Base-by-base conservation (phyloP, 2,329 filamentous ascomycete species). In the Cladosporium sp. region DNA sequence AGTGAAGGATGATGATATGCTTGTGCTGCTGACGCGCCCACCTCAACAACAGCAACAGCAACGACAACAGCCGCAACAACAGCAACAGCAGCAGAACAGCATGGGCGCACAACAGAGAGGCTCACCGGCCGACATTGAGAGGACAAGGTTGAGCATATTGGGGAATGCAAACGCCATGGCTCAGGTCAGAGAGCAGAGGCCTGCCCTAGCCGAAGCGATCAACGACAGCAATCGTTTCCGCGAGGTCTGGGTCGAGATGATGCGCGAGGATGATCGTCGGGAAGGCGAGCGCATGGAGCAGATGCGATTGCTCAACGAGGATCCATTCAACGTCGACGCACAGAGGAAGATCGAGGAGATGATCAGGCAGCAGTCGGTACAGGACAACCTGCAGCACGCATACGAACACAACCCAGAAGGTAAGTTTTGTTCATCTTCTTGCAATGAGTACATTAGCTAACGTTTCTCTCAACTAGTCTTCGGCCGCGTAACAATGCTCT, bases 371-470 rank as follows among this genome's bases (percentile, higher is more conserved):
- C 91, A 98, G 79, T 86, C 90, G 18, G 94, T 99, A 54, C 93
- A 94, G 78, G 93, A 97, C 80, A 99, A 99, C 75, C 79, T 98
- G 67, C 93, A 98, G 75, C 95, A 93, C 79, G 95, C 95, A 49
- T 94, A 97, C 85, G 94, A 98, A 79, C 90, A 98, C 79, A 97
- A 96, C 74, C 95, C 95, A 0, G 95, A 98, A 86, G 94, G 94
- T 96, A 80, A 72, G 85, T 46, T 8, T 32, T 11, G 14, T 11
- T n/a, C 25, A 4, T 21, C 14, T 7, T 49, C 14, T 11, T 54
- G 30, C 28, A 23, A 16, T 25, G 36, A 43, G 6, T 30, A 53
- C 16, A 53, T 53, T 28, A 5, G n/a, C 39, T 58, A 48, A 49
- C 43, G 56, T 59, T 39, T 32, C 43, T 67, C 54, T 30, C 25